A percentile compares a stretch with the other conserved stretches of the same genome.
Evolutionary conservation across 805 yeast genomes (phyloP).

Genomic region (Metschnikowia matae): DNA sequence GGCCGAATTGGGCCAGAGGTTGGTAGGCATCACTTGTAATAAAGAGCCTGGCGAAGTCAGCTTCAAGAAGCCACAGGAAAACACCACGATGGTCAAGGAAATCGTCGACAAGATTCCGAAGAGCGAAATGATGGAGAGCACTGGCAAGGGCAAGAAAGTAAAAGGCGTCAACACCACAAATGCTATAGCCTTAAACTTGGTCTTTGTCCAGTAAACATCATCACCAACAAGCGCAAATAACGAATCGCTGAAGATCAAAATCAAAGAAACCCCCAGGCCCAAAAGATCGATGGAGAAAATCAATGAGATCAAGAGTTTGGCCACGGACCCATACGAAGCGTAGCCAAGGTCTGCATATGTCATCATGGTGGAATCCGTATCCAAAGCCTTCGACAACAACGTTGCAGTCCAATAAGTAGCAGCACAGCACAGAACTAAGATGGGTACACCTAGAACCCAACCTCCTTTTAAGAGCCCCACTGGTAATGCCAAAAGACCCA

Average conservation of each 20-base stretch:
- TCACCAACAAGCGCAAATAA: slow-evolving; percentile 39
- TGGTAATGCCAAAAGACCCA: slow-evolving; percentile 64
- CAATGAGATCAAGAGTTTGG: slow-evolving; percentile 67
- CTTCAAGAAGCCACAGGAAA: slow-evolving; percentile 62
- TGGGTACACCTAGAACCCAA: slow-evolving; percentile 58
- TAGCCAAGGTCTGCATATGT: slow-evolving; percentile 29
- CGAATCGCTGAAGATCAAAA: slow-evolving; percentile 83
- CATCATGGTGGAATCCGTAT: slow-evolving; percentile 27
- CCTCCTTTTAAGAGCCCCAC: slow-evolving; percentile 63
- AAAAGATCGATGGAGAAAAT: slow-evolving; percentile 72
- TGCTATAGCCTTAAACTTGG: slow-evolving; percentile 61
- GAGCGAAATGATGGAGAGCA: slow-evolving; percentile 65
- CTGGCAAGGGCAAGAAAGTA: slow-evolving; percentile 70
- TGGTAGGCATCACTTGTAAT: slow-evolving; percentile 57
- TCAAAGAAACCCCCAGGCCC: slow-evolving; percentile 78
- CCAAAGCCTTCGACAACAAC: slow-evolving; percentile 38
- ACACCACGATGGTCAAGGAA: slow-evolving; percentile 54
- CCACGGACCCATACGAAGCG: slow-evolving; percentile 42
- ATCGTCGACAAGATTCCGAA: slow-evolving; percentile 70
- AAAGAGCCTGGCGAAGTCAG: slow-evolving; percentile 70
- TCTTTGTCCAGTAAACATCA: slow-evolving; percentile 35
- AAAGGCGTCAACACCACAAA: slow-evolving; percentile 75
- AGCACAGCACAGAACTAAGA: slow-evolving; percentile 57
- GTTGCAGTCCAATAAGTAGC: slow-evolving; percentile 76
- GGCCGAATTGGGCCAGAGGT: slow-evolving; percentile 56